Conservation (phyloP, 495 filamentous ascomycete species). For the Xylaria longipes region DNA sequence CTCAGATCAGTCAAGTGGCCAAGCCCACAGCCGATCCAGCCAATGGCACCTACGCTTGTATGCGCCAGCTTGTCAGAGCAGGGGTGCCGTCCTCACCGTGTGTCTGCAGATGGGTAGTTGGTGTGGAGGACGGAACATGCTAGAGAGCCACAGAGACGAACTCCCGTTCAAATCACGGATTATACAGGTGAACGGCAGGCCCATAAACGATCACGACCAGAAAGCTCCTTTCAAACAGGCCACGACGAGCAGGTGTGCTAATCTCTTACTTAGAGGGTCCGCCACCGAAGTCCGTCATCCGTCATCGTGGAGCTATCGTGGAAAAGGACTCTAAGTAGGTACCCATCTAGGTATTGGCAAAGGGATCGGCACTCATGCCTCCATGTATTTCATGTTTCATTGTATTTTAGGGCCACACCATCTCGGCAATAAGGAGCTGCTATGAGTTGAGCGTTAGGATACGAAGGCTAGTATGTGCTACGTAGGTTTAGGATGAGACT, state of each 20-base stretch:
- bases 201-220: neutral
- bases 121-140: conserved; percentile 22
- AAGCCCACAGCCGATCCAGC: conserved; percentile 37
- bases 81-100: conserved; percentile 36
- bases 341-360: conserved; percentile 18
- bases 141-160: conserved; percentile 6
- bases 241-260: neutral
- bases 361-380: conserved; percentile 25
- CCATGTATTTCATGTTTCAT: conserved; percentile 26
- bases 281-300: neutral
- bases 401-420: conserved; percentile 26
- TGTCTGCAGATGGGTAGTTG: conserved; percentile 21
- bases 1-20: conserved; percentile 45
- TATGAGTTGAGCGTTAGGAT: conserved; percentile 7
- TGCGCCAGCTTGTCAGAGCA: conserved; percentile 43
- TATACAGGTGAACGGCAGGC: neutral
- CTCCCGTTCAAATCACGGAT: neutral
- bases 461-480: neutral
- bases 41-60: conserved; percentile 33
- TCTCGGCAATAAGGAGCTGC: conserved; percentile 20
- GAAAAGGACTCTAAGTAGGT: conserved; percentile 11
- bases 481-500: neutral
- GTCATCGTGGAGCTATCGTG: conserved; percentile 18
- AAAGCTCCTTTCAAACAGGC: neutral
- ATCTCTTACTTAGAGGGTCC: neutral